Percentiles rank a stretch among this genome's conserved stretches.
Evolutionary conservation across 2,329 filamentous ascomycete genomes (phyloP).

Genomic region (Xylariaceae sp.): DNA sequence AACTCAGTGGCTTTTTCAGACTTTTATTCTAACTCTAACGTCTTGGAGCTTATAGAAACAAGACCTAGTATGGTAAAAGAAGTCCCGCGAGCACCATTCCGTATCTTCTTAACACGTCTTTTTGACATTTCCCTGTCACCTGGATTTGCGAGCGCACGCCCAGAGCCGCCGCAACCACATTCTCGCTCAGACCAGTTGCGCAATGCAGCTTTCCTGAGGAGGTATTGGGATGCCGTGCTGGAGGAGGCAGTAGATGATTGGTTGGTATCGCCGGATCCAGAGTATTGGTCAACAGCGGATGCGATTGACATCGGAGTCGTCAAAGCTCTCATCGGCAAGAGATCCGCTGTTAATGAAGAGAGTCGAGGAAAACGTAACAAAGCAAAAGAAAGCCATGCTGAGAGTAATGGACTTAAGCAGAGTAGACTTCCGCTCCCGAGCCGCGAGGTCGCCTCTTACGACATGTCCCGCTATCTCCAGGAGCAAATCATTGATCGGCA

Average conservation of each 20-base stretch:
- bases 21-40: conserved; percentile 43
- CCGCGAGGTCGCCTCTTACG: conserved; percentile 51
- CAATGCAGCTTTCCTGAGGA: conserved; percentile 58
- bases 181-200: conserved; percentile 57
- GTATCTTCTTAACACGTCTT: conserved; percentile 56
- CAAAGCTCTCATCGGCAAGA: conserved; percentile 26
- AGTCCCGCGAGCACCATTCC: conserved; percentile 46
- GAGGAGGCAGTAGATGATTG: conserved; percentile 51
- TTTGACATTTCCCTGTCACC: conserved; percentile 61
- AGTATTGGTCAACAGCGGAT: conserved; percentile 22
- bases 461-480: conserved; percentile 48
- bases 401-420: neutral
- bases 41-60: conserved; percentile 15
- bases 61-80: conserved; percentile 31
- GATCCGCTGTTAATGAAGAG: conserved; percentile 6
- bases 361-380: conserved; percentile 1
- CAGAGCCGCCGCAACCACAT: conserved; percentile 51
- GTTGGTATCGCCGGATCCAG: conserved; percentile 43
- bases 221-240: conserved; percentile 56
- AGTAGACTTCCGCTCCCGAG: conserved; percentile 33
- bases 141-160: conserved; percentile 55
- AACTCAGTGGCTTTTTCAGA: conserved; percentile 54
- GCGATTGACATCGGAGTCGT: conserved; percentile 28
- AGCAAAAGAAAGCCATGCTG: conserved; percentile 7
- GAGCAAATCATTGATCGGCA: conserved; percentile 56